A percentile compares a stretch with the other conserved stretches of the same genome.
phyloP scores from a whole-genome alignment of 768 basidiomycete genomes.

The Mrakia blollopis region DNA sequence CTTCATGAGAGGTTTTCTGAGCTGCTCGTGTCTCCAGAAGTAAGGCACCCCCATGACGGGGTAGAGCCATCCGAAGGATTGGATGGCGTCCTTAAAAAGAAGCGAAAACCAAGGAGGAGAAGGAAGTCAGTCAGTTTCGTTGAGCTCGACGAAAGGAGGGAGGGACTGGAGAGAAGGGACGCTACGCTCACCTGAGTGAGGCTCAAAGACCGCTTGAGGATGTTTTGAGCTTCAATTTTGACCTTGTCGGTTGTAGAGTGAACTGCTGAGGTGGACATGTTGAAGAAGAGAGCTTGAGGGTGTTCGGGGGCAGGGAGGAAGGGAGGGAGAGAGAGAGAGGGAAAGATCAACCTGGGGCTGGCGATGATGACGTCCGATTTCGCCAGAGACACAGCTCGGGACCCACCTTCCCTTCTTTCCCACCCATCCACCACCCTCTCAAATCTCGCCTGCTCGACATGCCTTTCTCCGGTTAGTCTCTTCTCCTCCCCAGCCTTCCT shows the following conservation, averaged over 20 bases:
- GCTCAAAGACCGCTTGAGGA: slow-evolving; percentile 4
- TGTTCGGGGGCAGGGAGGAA: not conserved
- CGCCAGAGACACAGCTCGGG: too few species aligned
- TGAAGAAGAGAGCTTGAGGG: not conserved
- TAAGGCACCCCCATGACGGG: slow-evolving; percentile 26
- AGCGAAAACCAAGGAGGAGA: not conserved
- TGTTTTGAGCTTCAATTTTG: slow-evolving; percentile 3
- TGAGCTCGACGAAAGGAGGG: not conserved
- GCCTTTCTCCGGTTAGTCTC: not conserved
- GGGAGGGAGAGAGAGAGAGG: not conserved
- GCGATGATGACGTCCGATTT: not conserved
- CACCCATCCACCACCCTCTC: not conserved
- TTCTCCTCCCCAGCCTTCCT: not conserved
- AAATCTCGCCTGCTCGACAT: not conserved
- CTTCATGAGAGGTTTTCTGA: slow-evolving; percentile 14
- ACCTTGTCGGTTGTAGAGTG: not conserved
- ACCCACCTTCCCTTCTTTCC: not conserved
- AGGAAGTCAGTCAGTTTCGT: not conserved
- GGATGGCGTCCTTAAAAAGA: not conserved
- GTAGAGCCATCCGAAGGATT: slow-evolving; percentile 25
- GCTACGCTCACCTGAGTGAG: slow-evolving; percentile 10
- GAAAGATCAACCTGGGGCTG: not conserved
- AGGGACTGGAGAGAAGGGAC: not conserved
- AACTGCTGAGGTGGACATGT: not conserved
- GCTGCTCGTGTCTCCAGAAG: slow-evolving; percentile 14